phyloP scores from a whole-genome alignment of 2,329 filamentous ascomycete genomes.

The Ceratocystiopsis minuta region DNA sequence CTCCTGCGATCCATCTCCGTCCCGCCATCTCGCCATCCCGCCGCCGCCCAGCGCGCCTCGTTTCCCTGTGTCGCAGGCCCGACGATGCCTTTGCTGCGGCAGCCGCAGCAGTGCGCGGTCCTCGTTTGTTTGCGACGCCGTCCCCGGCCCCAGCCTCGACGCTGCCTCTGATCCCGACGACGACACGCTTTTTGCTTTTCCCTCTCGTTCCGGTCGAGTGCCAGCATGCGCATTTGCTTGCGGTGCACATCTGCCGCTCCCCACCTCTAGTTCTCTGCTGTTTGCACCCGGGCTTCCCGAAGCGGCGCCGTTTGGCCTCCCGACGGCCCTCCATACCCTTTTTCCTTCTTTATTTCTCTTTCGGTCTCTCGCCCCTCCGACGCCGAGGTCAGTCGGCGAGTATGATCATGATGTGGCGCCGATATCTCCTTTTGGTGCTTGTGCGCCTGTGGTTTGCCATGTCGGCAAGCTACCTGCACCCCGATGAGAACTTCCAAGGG shows the following conservation, averaged over 20 bases:
- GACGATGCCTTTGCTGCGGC: constrained; percentile 6
- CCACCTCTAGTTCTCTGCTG: not conserved
- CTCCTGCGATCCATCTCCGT: constrained; percentile 10
- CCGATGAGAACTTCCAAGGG: constrained; percentile 97
- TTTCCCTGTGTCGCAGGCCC: not conserved
- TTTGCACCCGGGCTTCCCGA: not conserved
- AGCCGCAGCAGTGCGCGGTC: constrained; percentile 5
- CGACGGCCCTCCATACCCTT: not conserved
- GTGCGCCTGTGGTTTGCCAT: constrained; percentile 88
- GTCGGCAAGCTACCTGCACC: constrained; percentile 89
- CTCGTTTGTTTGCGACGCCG: constrained; percentile 1
- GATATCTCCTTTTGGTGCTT: constrained; percentile 70
- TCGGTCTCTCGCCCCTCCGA: not conserved
- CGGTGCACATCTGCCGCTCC: too few relatives aligned
- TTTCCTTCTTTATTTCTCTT: too few relatives aligned
- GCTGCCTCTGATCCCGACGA: too few relatives aligned
- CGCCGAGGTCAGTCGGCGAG: not conserved
- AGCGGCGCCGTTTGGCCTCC: not conserved
- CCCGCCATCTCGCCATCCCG: not conserved
- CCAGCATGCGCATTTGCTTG: too few relatives aligned
- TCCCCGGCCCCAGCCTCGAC: too few relatives aligned
- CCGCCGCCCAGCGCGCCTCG: not conserved
- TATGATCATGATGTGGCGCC: constrained; percentile 57
- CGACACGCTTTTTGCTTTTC: too few relatives aligned
- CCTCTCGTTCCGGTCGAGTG: too few relatives aligned